Evolutionary conservation across 257 asterid species (phyloP), one percentile per base, ranked within the genome.

Genomic region (Solanum medicagineum): DNA sequence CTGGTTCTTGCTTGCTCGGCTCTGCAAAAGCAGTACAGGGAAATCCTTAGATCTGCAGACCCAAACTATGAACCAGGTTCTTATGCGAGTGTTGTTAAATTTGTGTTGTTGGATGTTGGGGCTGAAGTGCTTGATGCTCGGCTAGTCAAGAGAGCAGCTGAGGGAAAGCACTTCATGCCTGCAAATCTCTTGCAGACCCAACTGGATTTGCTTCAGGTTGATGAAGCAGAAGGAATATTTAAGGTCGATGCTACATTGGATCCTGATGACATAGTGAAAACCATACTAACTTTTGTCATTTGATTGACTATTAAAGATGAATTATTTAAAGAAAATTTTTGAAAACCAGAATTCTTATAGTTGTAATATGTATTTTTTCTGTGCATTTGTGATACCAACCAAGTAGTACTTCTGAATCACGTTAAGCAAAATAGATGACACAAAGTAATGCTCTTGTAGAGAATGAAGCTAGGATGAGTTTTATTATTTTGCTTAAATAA

Each of bases 151-250:
- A 75, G 98, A 88, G 91, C 90, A 63, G 92, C 93, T 6, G 88
- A 88, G 70, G 98, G 96, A 86, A 89, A 90, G 20, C 97, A 96
- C 90, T 96, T 95, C 93, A 94, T 96, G 99, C 97, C 97, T 5
- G 88, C 94, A 47, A 89, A 84, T 47, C 95, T 96, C 57, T 90
- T 96, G 93, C 93, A 92, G 82, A 94, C 97, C 44, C 99, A 96
- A 85, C 88, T 96, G 56, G 96, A 93, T 83, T 91, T 88, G 88
- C 96, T 96, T 36, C 93, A 93, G 87, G 87, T 95, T 19, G 97
- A 95, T 87, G 98, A 95, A 87, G 88, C 91, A 45, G 98, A 96
- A 91, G 94, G 94, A 20, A 92, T 96, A 77, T 59, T 87, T 47
- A 89, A 87, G 91, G 94, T 95, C 42, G 98, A 95, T 89, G 98